These are phyloP conservation scores for Diversispora epigaea DNA, from an alignment of 192 early-diverging fungal genomes.

Conservation along the genomic window DNA sequence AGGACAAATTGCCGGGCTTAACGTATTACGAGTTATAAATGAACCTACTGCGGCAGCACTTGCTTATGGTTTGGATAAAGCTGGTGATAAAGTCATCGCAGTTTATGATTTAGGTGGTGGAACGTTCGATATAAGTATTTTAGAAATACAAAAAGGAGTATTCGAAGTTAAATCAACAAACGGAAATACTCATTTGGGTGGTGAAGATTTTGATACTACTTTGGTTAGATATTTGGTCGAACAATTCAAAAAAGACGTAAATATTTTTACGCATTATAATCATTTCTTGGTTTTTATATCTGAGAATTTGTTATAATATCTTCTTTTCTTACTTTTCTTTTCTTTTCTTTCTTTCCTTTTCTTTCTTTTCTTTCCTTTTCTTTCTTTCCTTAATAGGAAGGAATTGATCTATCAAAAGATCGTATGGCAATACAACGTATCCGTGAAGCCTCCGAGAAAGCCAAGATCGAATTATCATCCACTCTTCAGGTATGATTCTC, in stretches of 20 bases:
- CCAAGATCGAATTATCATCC: constrained; percentile 97
- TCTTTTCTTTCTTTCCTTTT: background rate
- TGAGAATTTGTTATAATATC: no score
- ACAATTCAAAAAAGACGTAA: constrained; percentile 85
- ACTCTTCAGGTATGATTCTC: constrained; percentile 53
- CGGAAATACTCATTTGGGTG: constrained; percentile 88
- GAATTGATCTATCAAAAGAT: constrained; percentile 82
- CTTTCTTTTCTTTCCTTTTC: background rate
- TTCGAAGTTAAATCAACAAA: constrained; percentile 99
- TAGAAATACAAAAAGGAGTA: constrained; percentile 97
- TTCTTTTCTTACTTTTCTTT: background rate
- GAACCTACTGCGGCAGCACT: constrained; percentile 94
- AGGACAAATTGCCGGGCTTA: constrained; percentile 85
- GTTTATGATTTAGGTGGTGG: constrained; percentile 98
- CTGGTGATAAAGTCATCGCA: constrained; percentile 84
- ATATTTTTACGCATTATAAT: background rate
- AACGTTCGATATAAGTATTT: constrained; percentile 98
- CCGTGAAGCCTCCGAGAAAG: constrained; percentile 97
- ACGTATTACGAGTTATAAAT: constrained; percentile 93
- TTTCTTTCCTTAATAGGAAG: constrained; percentile 37
- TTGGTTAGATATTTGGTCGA: constrained; percentile 79
- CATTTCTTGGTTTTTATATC: background rate
- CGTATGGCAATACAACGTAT: constrained; percentile 97
- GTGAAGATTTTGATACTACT: constrained; percentile 72
- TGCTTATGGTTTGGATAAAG: constrained; percentile 87